A percentile compares a stretch with the other conserved stretches of the same genome.
phyloP scores from a whole-genome alignment of 495 filamentous ascomycete genomes.

The Penicillium canariense region DNA sequence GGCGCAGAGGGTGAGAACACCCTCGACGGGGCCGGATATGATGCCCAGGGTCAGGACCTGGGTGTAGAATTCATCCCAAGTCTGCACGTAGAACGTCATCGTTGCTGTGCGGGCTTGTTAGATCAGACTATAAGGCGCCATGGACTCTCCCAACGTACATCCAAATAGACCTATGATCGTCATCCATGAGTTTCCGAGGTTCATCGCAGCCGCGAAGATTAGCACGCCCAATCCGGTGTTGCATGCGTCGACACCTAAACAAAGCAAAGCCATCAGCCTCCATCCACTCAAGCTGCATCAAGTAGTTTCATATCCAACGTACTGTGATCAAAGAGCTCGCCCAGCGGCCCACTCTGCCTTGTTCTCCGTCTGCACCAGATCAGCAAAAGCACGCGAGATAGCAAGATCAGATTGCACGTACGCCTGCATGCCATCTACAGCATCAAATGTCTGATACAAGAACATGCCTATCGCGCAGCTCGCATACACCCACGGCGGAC shows the following conservation, averaged over 20 bases:
- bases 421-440: slow-evolving; percentile 93
- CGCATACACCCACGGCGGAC: slow-evolving; percentile 90
- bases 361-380: slow-evolving; percentile 67
- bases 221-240: slow-evolving; percentile 94
- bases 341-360: slow-evolving; percentile 85
- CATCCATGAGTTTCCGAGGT: slow-evolving; percentile 89
- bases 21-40: slow-evolving; percentile 93
- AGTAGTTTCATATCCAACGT: slow-evolving; percentile 20
- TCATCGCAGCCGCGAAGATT: slow-evolving; percentile 86
- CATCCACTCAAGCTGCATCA: not conserved
- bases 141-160: slow-evolving; percentile 45
- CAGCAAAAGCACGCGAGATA: slow-evolving; percentile 14
- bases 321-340: slow-evolving; percentile 97
- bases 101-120: slow-evolving; percentile 49
- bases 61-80: slow-evolving; percentile 99
- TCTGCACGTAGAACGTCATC: slow-evolving; percentile 95
- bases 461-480: slow-evolving; percentile 88
- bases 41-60: slow-evolving; percentile 90
- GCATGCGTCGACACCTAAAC: slow-evolving; percentile 78
- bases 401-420: slow-evolving; percentile 42
- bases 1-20: slow-evolving; percentile 76
- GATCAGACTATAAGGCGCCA: not conserved
- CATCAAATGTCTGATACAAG: slow-evolving; percentile 97
- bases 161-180: slow-evolving; percentile 84
- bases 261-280: not conserved